phyloP scores from a whole-genome alignment of 108 stramenopile species.

The Cyclostephanos invisitatus region DNA sequence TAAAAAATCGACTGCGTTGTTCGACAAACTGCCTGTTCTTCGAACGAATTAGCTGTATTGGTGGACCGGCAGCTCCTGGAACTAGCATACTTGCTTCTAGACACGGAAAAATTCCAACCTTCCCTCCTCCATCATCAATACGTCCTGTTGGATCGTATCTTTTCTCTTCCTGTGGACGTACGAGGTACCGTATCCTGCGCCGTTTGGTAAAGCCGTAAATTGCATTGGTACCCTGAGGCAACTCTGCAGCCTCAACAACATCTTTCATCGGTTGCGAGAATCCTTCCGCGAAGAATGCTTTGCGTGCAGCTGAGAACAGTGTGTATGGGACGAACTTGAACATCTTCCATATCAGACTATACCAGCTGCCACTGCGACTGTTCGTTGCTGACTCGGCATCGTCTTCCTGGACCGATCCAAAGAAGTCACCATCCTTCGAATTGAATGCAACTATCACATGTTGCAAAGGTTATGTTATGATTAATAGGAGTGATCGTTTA shows the following conservation, averaged over 20 bases:
- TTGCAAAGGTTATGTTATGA: neutral
- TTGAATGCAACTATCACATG: conserved; percentile 36
- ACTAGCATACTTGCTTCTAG: conserved; percentile 52
- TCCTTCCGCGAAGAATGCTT: conserved; percentile 15
- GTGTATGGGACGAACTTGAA: conserved; percentile 23
- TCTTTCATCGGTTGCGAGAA: conserved; percentile 11
- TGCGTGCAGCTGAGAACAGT: conserved; percentile 20
- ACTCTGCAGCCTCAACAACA: conserved; percentile 5
- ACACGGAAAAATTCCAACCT: conserved; percentile 50
- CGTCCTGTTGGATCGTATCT: conserved; percentile 39
- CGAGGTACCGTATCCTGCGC: conserved; percentile 13
- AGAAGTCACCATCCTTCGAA: conserved; percentile 51
- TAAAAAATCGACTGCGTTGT: conserved; percentile 24
- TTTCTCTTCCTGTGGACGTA: conserved; percentile 14
- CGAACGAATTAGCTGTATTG: conserved; percentile 47
- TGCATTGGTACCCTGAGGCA: conserved; percentile 42
- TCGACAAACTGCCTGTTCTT: conserved; percentile 36
- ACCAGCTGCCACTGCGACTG: conserved; percentile 20
- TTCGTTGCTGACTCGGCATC: conserved; percentile 1
- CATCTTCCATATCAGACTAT: conserved; percentile 21
- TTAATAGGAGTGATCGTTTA: neutral
- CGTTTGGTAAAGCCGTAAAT: conserved; percentile 41
- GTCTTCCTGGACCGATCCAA: conserved; percentile 23
- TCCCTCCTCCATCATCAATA: conserved; percentile 36
- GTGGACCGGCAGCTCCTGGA: conserved; percentile 51